phyloP scores from a whole-genome alignment of 176 grass and related monocot species.

The Triticum monococcum region DNA sequence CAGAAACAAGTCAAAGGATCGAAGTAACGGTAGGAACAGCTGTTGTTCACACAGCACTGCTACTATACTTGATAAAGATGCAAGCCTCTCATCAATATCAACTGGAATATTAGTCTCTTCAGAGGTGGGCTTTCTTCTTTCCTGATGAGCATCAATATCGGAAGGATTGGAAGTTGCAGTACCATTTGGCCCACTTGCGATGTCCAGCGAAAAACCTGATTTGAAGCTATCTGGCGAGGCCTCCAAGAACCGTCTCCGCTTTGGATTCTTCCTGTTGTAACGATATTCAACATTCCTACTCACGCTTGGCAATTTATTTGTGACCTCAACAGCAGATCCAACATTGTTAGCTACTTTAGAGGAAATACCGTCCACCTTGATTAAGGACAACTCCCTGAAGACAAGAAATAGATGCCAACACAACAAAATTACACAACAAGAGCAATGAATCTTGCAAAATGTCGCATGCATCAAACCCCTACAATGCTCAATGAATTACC shows the following conservation, averaged over 20 bases:
- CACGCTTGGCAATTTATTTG: slow-evolving; percentile 69
- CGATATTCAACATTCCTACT: slow-evolving; percentile 58
- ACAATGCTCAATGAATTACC: slow-evolving; percentile 43
- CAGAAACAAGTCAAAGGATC: slow-evolving; percentile 95
- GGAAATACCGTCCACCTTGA: slow-evolving; percentile 67
- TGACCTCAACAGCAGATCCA: slow-evolving; percentile 75
- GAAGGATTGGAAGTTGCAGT: slow-evolving; percentile 29
- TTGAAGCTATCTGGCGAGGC: slow-evolving; percentile 33
- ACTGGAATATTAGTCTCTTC: slow-evolving; percentile 35
- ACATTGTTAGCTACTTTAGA: slow-evolving; percentile 72
- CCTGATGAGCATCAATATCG: slow-evolving; percentile 38
- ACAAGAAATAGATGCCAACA: slow-evolving; percentile 22
- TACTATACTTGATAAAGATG: slow-evolving; percentile 86
- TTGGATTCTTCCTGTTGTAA: slow-evolving; percentile 90
- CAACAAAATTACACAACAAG: slow-evolving; percentile 35
- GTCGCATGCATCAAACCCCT: neutral
- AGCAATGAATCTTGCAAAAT: slow-evolving; percentile 41
- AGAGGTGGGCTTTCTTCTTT: slow-evolving; percentile 37
- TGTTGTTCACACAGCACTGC: slow-evolving; percentile 89
- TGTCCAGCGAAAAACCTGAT: slow-evolving; percentile 27
- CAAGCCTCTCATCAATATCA: slow-evolving; percentile 65
- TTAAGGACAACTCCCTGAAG: slow-evolving; percentile 70
- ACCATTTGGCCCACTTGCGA: slow-evolving; percentile 35
- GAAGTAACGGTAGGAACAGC: slow-evolving; percentile 83
- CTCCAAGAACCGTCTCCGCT: slow-evolving; percentile 66